These are phyloP conservation scores for Curvularia eragrostidis DNA, from an alignment of 2,329 filamentous ascomycete species.

Conservation along the genomic window DNA sequence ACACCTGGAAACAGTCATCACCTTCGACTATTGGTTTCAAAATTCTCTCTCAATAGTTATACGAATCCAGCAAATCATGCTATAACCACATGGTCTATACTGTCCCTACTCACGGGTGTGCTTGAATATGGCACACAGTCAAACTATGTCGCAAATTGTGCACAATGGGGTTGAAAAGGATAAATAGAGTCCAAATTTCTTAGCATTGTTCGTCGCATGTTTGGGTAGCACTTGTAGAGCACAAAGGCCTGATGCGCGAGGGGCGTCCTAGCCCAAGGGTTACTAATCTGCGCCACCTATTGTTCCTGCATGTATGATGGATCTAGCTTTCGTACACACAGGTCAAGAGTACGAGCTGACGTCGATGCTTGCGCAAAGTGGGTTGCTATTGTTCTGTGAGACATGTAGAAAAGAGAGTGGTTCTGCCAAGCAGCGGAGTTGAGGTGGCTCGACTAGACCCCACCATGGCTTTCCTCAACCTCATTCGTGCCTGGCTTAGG, in stretches of 20 bases:
- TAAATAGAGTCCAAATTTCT: not conserved
- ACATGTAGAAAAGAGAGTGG: constrained; percentile 17
- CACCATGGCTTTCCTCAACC: constrained; percentile 24
- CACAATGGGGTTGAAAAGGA: not conserved
- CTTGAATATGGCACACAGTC: not conserved
- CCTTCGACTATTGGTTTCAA: not conserved
- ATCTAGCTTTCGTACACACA: not conserved
- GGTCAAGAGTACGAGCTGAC: not conserved
- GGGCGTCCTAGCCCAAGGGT: not conserved
- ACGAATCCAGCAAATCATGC: not conserved
- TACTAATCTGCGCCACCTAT: not conserved
- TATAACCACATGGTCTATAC: not conserved
- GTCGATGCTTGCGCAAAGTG: constrained; percentile 3
- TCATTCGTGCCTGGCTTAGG: constrained; percentile 25
- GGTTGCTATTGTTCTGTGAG: constrained; percentile 28
- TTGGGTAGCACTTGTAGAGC: not conserved
- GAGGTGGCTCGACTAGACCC: constrained; percentile 17
- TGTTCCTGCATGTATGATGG: not conserved
- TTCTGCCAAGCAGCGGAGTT: constrained; percentile 22
- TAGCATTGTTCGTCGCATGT: constrained; percentile 11
- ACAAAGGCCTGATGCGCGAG: not conserved
- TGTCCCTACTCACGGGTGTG: not conserved
- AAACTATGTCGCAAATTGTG: not conserved
- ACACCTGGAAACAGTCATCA: not conserved
- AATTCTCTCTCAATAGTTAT: not conserved